Evolutionary conservation across 208 protist species (phyloP).

Genomic region (Strigomonas culicis): DNA sequence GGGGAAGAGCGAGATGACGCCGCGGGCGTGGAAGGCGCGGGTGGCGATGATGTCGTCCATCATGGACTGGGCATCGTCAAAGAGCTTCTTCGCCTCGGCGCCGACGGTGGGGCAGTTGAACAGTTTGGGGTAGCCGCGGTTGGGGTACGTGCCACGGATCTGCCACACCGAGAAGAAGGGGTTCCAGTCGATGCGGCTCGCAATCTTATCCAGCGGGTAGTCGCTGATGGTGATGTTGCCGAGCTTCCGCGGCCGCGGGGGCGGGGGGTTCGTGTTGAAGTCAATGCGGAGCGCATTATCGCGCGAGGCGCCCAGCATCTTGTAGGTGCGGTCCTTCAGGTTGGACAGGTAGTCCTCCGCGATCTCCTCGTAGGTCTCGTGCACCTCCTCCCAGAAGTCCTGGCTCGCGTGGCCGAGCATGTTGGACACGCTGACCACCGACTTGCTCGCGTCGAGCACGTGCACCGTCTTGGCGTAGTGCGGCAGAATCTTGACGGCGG

Average conservation of each 20-base stretch:
- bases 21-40: slow-evolving; percentile 72
- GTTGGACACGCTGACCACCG: slow-evolving; percentile 81
- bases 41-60: slow-evolving; percentile 80
- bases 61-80: slow-evolving; percentile 89
- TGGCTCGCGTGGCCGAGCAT: slow-evolving; percentile 51
- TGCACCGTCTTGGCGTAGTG: slow-evolving; percentile 89
- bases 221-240: slow-evolving; percentile 73
- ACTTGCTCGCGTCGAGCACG: slow-evolving; percentile 94
- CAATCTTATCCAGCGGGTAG: slow-evolving; percentile 77
- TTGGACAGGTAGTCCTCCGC: slow-evolving; percentile 92
- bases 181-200: slow-evolving; percentile 97
- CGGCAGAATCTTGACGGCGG: slow-evolving; percentile 95
- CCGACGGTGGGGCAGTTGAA: slow-evolving; percentile 96
- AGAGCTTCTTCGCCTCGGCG: slow-evolving; percentile 90
- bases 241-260: slow-evolving; percentile 52
- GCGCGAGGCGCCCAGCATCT: slow-evolving; percentile 69
- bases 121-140: slow-evolving; percentile 95
- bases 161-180: slow-evolving; percentile 94
- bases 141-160: slow-evolving; percentile 94
- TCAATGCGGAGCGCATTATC: slow-evolving; percentile 58
- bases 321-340: slow-evolving; percentile 87
- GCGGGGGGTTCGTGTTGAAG: slow-evolving; percentile 49
- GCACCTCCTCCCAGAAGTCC: slow-evolving; percentile 86
- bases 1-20: slow-evolving; percentile 88
- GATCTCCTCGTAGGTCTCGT: slow-evolving; percentile 89